Evolutionary conservation across 2,329 filamentous ascomycete species (phyloP), one percentile per base, ranked within the genome.

Genomic region (Magnaporthiopsis incrustans): DNA sequence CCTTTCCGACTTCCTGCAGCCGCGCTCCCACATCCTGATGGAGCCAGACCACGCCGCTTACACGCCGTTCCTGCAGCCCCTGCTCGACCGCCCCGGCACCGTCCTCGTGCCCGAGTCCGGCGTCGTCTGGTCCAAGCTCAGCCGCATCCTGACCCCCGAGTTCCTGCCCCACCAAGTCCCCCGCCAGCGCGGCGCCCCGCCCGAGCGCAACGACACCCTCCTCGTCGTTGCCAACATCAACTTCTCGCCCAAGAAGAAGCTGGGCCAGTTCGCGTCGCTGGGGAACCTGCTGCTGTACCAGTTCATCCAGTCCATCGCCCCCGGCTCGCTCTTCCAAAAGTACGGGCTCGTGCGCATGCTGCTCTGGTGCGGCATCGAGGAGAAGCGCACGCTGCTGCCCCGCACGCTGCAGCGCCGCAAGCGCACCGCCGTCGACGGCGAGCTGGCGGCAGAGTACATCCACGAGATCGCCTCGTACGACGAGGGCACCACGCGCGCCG

Each of bases 281-380:
- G 80, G 81, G 62, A 74, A 77, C 65, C 78, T 89, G 64, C 75
- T 90, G 1, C 71, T 88, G 1, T 82, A 85, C 70, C 86, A 90
- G 71, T 82, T 91, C 65, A 78, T 88, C 68, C 77, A 75, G 58
- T 80, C 82, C 62, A 84, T 90, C 64, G 81, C 85, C 66, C 77
- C 79, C 2, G 80, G 85, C 61, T 75, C 79, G 0, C 78, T 89
- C 0, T 85, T 96, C 69, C 89, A 97, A 69, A 79, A 80, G 33
- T 93, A 92, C 72, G 94, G 94, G 3, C 82, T 88, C 25, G 87
- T 96, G 3, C 86, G 92, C 61, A 88, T 94, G 79, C 81, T 98
- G 1, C 72, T 93, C 56, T 93, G 92, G 87, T 71, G 87, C 4
- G 81, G 84, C 1, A 79, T 87, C 58, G 78, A 83, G 0, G 88